A percentile compares a stretch with the other conserved stretches of the same genome.
Evolutionary conservation across 192 early-diverging fungal species (phyloP).

Genomic region (Haplosporangium gracile): DNA sequence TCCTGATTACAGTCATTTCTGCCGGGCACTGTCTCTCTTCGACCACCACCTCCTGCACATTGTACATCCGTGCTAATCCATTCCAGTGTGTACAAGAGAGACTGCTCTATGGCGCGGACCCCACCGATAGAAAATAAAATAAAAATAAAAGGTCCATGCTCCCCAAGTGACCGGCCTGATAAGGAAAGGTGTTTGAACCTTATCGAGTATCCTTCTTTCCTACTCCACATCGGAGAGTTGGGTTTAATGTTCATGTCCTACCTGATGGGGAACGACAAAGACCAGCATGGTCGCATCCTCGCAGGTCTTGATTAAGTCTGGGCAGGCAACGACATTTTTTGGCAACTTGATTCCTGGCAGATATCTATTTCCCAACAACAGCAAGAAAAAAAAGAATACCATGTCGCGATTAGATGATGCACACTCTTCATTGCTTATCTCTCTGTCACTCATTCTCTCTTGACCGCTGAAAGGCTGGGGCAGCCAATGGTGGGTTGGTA

Average conservation of each 20-base stretch:
- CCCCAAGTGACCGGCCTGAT: slow-evolving; percentile 5
- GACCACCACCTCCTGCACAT: not conserved
- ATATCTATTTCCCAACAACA: slow-evolving; percentile 47
- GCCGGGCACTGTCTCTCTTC: not conserved
- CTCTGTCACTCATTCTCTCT: not conserved
- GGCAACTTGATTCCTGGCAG: slow-evolving; percentile 89
- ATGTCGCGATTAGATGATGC: not conserved
- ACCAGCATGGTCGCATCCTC: slow-evolving; percentile 89
- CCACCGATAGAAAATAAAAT: not conserved
- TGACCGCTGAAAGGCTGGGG: slow-evolving; percentile 3
- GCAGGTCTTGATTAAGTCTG: slow-evolving; percentile 82
- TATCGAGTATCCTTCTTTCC: not conserved
- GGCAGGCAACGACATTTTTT: slow-evolving; percentile 84
- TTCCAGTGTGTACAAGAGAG: not conserved
- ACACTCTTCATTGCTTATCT: not conserved
- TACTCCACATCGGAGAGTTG: not conserved
- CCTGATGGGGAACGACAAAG: slow-evolving; percentile 95
- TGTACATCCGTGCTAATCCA: not conserved
- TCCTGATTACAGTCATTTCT: not conserved
- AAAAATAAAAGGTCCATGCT: not conserved
- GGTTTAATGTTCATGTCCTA: slow-evolving; percentile 10
- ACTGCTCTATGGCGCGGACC: not conserved
- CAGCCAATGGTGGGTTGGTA: not conserved
- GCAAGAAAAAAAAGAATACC: not conserved
- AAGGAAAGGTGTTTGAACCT: slow-evolving; percentile 9